These are phyloP conservation scores for Colletotrichum tofieldiae DNA, from an alignment of 2,329 filamentous ascomycete genomes.

Conservation along the genomic window DNA sequence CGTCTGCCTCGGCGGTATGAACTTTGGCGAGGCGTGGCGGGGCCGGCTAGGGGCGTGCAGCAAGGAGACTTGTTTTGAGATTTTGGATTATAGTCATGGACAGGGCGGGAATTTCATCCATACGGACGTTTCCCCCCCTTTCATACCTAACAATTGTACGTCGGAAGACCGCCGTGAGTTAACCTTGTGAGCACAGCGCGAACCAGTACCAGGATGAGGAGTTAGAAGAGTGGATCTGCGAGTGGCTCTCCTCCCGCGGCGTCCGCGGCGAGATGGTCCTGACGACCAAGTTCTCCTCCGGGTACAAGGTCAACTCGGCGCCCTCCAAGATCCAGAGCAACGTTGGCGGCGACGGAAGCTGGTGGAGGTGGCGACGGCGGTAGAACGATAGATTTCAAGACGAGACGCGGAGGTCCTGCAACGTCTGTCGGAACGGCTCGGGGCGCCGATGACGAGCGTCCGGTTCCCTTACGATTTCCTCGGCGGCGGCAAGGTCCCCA, in stretches of 20 bases:
- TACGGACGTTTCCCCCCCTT: slow-evolving; percentile 53
- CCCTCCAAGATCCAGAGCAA: too few relatives aligned
- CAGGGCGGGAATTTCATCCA: slow-evolving; percentile 79
- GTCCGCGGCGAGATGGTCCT: slow-evolving; percentile 69
- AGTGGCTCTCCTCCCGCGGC: slow-evolving; percentile 65
- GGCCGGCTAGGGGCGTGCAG: slow-evolving; percentile 66
- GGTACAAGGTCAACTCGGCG: slow-evolving; percentile 55
- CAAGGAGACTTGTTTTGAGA: slow-evolving; percentile 67
- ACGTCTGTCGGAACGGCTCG: too few relatives aligned
- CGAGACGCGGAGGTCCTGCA: too few relatives aligned
- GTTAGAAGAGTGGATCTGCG: slow-evolving; percentile 70
- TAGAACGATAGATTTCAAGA: too few relatives aligned
- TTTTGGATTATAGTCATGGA: slow-evolving; percentile 70
- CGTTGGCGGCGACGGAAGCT: too few relatives aligned
- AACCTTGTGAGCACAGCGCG: slow-evolving; percentile 46
- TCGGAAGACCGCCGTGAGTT: not conserved
- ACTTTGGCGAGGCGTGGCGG: slow-evolving; percentile 62
- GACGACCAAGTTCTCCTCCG: slow-evolving; percentile 70
- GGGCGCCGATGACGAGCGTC: slow-evolving; percentile 42
- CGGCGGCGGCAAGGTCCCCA: not conserved
- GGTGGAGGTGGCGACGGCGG: too few relatives aligned
- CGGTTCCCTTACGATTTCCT: slow-evolving; percentile 64
- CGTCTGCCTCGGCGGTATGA: slow-evolving; percentile 67
- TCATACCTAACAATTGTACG: too few relatives aligned
- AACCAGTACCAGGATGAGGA: slow-evolving; percentile 72